Evolutionary conservation across 371 early-diverging fungal species (phyloP), one percentile per base, ranked within the genome.

Genomic region (Enterocytospora artemiae): DNA sequence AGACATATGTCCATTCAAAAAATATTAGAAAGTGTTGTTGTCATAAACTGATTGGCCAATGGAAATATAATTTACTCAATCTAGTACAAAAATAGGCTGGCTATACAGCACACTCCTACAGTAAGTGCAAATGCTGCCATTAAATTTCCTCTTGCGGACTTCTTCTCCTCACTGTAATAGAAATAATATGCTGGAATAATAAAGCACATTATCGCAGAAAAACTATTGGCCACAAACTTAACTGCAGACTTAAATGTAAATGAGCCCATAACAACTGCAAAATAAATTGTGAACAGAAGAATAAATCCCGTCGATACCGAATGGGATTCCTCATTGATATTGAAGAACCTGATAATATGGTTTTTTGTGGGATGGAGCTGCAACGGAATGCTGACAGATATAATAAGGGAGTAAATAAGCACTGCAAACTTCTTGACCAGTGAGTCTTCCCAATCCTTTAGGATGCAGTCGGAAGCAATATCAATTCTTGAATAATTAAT

Each of bases 121-220:
- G 20, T 33, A 28, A 25, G 3, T 7, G 12, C 4, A 31, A 52
- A 28, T 28, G 20, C 31, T 14, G 5, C 7, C 52, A 52, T 52
- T 33, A 25, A 5, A 52, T 33, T 28, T 7, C 5, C 22, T 31
- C 5, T 24, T 5, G 7, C 14, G 7, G 7, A 28, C 20, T 52
- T 52, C 24, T 52, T 25, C 3, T 24, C 52, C 27, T 25, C 12
- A 2, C 33, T 24, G 14, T 55, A 32, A 18, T 62, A 52, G 32
- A 62, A 48, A 44, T 68, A 68, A 44, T 49, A 4, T 2, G 45
- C 41, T 54, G 63, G 57, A 55, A 68, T 57, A 14, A 61, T 25
- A 51, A 68, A 68, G 37, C 53, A 59, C 57, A 68, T 51, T 34
- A 61, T 28, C 0, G 69, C 27, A 2, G 62, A 62, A 24, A 68